Evolutionary conservation across 306 rosid species (phyloP).

Genomic region (Quercus berberidifolia): DNA sequence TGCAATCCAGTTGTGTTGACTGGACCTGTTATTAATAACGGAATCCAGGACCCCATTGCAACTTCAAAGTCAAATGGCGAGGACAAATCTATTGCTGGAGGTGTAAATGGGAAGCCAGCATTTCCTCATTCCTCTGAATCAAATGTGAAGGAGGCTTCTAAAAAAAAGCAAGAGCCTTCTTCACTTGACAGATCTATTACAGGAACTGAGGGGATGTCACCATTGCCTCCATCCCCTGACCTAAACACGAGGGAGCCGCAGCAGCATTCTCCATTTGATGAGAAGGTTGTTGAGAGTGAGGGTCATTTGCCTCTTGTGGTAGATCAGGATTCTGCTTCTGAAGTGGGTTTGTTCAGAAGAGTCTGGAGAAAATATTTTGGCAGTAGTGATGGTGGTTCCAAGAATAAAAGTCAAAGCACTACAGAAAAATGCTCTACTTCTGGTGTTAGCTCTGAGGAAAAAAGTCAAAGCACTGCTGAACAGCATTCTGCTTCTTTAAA

Average conservation of each 20-base stretch:
- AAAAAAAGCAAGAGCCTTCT: slow-evolving; percentile 23
- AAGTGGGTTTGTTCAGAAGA: slow-evolving; percentile 32
- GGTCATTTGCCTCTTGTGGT: neutral
- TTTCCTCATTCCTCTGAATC: slow-evolving; percentile 18
- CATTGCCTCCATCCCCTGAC: slow-evolving; percentile 21
- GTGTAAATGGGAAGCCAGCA: slow-evolving; percentile 15
- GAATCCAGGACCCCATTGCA: slow-evolving; percentile 12
- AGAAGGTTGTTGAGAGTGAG: slow-evolving; percentile 26
- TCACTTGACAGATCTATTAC: neutral
- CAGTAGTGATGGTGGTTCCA: slow-evolving; percentile 22
- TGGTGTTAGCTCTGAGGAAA: slow-evolving; percentile 26
- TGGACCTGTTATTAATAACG: slow-evolving; percentile 14
- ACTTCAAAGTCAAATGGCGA: slow-evolving; percentile 28
- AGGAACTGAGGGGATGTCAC: slow-evolving; percentile 22
- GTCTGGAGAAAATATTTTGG: slow-evolving; percentile 34
- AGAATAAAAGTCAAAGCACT: slow-evolving; percentile 19
- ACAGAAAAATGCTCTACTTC: slow-evolving; percentile 29
- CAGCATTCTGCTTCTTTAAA: neutral
- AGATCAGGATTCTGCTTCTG: slow-evolving; percentile 18
- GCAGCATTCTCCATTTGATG: neutral
- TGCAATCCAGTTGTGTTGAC: slow-evolving; percentile 15
- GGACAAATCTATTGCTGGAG: slow-evolving; percentile 15
- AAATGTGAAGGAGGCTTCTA: slow-evolving; percentile 6
- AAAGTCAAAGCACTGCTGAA: slow-evolving; percentile 7
- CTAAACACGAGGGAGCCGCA: neutral